phyloP scores from a whole-genome alignment of 192 early-diverging fungal genomes.

The Chytriomyces sp. region DNA sequence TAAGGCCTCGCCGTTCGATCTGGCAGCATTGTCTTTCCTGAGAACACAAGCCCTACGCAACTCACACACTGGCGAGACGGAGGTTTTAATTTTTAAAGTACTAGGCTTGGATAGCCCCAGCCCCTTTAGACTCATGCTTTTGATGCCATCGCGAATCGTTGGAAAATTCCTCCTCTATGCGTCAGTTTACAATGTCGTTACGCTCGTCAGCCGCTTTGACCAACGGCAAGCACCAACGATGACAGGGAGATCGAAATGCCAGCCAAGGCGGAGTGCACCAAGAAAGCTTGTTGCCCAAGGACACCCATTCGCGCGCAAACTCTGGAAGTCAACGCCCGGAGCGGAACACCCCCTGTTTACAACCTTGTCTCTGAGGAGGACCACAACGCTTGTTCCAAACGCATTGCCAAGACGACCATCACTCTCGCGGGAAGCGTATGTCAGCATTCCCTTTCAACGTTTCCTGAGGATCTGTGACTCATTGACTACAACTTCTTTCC shows the following conservation, averaged over 20 bases:
- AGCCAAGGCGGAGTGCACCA: background rate
- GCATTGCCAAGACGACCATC: no score
- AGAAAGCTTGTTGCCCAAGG: background rate
- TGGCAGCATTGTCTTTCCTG: slow-evolving; percentile 28
- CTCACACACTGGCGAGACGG: slow-evolving; percentile 12
- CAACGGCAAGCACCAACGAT: background rate
- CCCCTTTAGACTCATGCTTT: background rate
- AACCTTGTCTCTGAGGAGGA: background rate
- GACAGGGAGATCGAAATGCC: background rate
- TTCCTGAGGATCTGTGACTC: no score
- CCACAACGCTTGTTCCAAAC: background rate
- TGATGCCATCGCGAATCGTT: background rate
- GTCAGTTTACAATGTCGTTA: no score
- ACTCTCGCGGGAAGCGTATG: no score
- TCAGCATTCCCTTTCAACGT: no score
- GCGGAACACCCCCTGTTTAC: background rate
- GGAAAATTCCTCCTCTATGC: slow-evolving; percentile 23
- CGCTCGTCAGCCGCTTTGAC: background rate
- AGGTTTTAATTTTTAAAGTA: background rate
- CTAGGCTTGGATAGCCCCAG: background rate
- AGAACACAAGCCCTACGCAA: background rate
- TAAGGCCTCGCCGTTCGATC: slow-evolving; percentile 16
- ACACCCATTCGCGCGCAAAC: background rate
- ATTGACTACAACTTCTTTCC: no score
- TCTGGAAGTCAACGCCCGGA: no score